These are phyloP conservation scores for Cerrena zonata DNA, from an alignment of 1,284 basidiomycete species.

Conservation along the genomic window DNA sequence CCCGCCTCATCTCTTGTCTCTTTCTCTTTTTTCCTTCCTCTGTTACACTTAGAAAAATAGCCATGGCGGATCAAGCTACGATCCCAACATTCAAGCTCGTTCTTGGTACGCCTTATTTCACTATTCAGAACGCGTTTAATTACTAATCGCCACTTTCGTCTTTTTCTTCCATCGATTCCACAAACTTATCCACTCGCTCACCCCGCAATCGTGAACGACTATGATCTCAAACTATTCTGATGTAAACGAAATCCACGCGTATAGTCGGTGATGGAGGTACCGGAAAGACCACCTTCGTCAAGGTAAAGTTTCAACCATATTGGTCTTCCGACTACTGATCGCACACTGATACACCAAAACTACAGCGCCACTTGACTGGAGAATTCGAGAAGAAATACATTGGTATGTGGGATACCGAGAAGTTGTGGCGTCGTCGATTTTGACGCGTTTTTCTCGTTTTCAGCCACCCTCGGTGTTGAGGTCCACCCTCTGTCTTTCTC, in stretches of 20 bases:
- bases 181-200: conserved; percentile 4
- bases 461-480: conserved; percentile 98
- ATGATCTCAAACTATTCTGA: neutral
- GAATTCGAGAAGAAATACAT: conserved; percentile 99
- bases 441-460: neutral
- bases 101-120: conserved; percentile 61
- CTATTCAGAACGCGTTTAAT: conserved; percentile 8
- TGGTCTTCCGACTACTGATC: conserved; percentile 36
- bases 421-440: neutral
- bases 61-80: conserved; percentile 39
- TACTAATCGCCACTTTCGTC: conserved; percentile 8
- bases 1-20: conserved; percentile 22
- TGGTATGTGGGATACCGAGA: conserved; percentile 45
- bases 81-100: conserved; percentile 99
- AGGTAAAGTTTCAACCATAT: conserved; percentile 47
- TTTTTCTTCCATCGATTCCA: conserved; percentile 20
- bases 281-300: conserved; percentile 97
- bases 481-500: conserved; percentile 95
- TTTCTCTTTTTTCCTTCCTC: conserved; percentile 20
- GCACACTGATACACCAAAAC: conserved; percentile 45
- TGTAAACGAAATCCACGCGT: conserved; percentile 4
- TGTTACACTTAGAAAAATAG: conserved; percentile 19
- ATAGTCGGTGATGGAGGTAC: conserved; percentile 96
- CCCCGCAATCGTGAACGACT: neutral
- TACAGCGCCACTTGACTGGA: conserved; percentile 93